Evolutionary conservation across 345 rosid species (phyloP), one percentile per base, ranked within the genome.

Genomic region (Erucastrum elatum): DNA sequence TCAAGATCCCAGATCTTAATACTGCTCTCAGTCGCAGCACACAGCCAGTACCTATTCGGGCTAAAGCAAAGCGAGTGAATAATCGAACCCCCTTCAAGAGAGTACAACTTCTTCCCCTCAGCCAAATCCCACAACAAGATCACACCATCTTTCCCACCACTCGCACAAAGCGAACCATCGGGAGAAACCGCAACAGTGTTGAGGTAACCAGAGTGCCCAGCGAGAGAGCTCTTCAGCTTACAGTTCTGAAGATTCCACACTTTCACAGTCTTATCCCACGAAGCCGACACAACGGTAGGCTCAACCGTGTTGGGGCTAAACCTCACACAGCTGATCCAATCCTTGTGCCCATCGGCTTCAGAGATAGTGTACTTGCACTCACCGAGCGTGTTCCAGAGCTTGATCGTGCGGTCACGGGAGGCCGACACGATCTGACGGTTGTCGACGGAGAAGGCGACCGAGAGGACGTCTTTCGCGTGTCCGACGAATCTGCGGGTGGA

Each of bases 401-500:
- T 92, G 72, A 94, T 94, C 49, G 94, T 86, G 27, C 91, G 87
- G 83, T 94, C 98, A 4, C 98, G 93, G 16, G 98, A 92, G 2
- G 98, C 98, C 0, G 98, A 94, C 0, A 94, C 98, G 75, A 94
- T 94, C 88, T 94, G 98, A 70, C 98, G 93, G 83, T 94, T 94
- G 66, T 94, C 98, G 2, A 90, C 84, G 0, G 98, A 94, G 86
- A 94, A 94, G 0, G 98, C 98, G 0, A 94, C 98, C 3, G 98
- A 94, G 17, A 94, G 87, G 2, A 94, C 98, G 39, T 94, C 97
- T 80, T 94, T 94, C 49, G 97, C 87, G 87, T 94, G 98, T 8
- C 98, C 98, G 1, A 91, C 97, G 68, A 94, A 94, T 35, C 98
- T 84, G 9, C 97, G 92, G 1, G 97, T 87, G 25, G 94, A 83